Percentiles rank a stretch among this genome's conserved stretches.
Conservation (phyloP, 1,139 yeast genomes). For the Geotrichum restrictum region DNA sequence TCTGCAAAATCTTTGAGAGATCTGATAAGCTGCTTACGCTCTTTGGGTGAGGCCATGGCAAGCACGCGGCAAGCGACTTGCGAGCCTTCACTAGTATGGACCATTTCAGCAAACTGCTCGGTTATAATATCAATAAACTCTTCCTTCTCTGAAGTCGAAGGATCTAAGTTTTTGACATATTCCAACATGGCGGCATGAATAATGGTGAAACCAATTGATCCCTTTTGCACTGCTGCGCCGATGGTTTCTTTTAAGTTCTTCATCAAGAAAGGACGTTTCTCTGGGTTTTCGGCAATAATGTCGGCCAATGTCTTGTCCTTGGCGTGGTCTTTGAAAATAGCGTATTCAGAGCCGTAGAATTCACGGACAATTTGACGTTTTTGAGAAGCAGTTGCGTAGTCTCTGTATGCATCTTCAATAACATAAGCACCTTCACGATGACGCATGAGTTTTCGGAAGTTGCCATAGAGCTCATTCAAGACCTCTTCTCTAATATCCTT, state of each 20-base stretch:
- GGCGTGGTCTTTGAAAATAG: slow-evolving; percentile 78
- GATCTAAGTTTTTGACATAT: slow-evolving; percentile 62
- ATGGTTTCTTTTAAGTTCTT: slow-evolving; percentile 78
- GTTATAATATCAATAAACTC: slow-evolving; percentile 78
- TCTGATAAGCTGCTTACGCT: slow-evolving; percentile 74
- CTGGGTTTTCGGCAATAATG: slow-evolving; percentile 66
- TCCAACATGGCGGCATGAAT: slow-evolving; percentile 96
- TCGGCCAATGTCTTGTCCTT: slow-evolving; percentile 61
- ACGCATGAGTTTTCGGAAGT: slow-evolving; percentile 85
- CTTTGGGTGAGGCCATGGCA: slow-evolving; percentile 86
- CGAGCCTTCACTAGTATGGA: slow-evolving; percentile 90
- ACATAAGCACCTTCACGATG: slow-evolving; percentile 99
- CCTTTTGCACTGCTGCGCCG: slow-evolving; percentile 87
- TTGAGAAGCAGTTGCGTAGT: slow-evolving; percentile 81
- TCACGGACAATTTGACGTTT: slow-evolving; percentile 88
- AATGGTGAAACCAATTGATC: slow-evolving; percentile 93
- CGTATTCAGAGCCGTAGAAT: slow-evolving; percentile 96
- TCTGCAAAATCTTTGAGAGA: slow-evolving; percentile 68
- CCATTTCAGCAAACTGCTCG: slow-evolving; percentile 91
- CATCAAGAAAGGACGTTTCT: slow-evolving; percentile 73
- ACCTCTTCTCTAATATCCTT: slow-evolving; percentile 71
- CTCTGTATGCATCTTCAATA: slow-evolving; percentile 85
- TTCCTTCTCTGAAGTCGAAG: slow-evolving; percentile 59
- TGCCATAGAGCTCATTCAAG: slow-evolving; percentile 83
- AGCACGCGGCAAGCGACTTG: slow-evolving; percentile 81